Conservation (phyloP, 2,329 filamentous ascomycete species). For the Graphium sp. region DNA sequence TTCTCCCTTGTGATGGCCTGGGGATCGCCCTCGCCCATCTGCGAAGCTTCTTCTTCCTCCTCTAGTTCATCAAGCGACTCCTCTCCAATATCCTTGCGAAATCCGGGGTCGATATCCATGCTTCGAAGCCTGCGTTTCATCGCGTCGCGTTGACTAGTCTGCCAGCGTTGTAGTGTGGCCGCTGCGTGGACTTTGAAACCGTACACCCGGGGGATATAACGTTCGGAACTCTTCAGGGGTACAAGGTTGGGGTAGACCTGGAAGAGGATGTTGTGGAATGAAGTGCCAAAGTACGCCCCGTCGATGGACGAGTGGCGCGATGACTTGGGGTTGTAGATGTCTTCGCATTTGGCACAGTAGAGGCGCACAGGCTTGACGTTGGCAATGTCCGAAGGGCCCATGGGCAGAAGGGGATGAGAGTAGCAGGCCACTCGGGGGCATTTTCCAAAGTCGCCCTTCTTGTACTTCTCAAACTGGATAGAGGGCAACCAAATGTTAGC, state of each 20-base stretch:
- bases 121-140: slow-evolving; percentile 62
- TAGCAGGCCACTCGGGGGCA: slow-evolving; percentile 94
- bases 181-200: slow-evolving; percentile 91
- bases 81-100: slow-evolving; percentile 50
- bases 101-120: slow-evolving; percentile 62
- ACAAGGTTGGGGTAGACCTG: slow-evolving; percentile 90
- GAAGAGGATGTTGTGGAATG: slow-evolving; percentile 98
- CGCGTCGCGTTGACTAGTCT: slow-evolving; percentile 62
- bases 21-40: too few relatives aligned
- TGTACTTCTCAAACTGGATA: slow-evolving; percentile 86
- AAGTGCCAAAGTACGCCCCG: slow-evolving; percentile 94
- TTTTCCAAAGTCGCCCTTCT: slow-evolving; percentile 95
- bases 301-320: slow-evolving; percentile 90
- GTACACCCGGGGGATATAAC: slow-evolving; percentile 82
- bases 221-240: slow-evolving; percentile 67
- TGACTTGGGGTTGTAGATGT: slow-evolving; percentile 97
- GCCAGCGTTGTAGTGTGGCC: slow-evolving; percentile 81
- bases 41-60: slow-evolving; percentile 29
- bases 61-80: slow-evolving; percentile 48
- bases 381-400: slow-evolving; percentile 82
- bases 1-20: too few relatives aligned
- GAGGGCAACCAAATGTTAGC: too few relatives aligned
- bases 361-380: slow-evolving; percentile 87
- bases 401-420: slow-evolving; percentile 80
- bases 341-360: slow-evolving; percentile 93